Percentiles rank a stretch among this genome's conserved stretches.
Conservation (phyloP, 1,284 basidiomycete genomes). For the Tylopilus sp. region DNA sequence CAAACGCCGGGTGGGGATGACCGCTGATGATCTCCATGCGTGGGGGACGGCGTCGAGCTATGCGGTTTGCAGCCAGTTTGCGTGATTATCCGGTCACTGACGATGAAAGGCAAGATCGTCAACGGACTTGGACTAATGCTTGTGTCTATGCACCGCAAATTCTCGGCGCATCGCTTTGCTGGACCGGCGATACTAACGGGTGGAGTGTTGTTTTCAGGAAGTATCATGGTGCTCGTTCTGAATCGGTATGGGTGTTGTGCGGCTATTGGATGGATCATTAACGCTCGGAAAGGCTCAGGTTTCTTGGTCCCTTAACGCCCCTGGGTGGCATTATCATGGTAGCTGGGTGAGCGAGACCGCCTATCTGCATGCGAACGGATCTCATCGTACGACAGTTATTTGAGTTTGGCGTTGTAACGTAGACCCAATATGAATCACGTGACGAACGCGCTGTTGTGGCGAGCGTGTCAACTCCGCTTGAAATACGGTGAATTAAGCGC, state of each 20-base stretch:
- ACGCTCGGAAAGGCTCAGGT: constrained; percentile 46
- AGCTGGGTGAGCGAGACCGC: constrained; percentile 58
- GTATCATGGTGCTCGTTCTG: constrained; percentile 64
- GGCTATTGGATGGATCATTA: constrained; percentile 1
- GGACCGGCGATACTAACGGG: constrained; percentile 68
- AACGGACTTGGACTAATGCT: constrained; percentile 76
- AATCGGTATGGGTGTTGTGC: constrained; percentile 42
- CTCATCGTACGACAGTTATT: constrained; percentile 43
- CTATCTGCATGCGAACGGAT: background rate
- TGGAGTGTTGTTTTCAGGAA: constrained; percentile 66
- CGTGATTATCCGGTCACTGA: constrained; percentile 14
- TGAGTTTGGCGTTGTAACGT: constrained; percentile 50
- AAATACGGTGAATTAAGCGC: constrained; percentile 36
- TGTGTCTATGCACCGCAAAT: constrained; percentile 70
- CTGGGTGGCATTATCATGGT: constrained; percentile 75
- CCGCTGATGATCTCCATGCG: constrained; percentile 53
- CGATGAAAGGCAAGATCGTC: constrained; percentile 51
- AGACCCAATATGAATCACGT: constrained; percentile 25
- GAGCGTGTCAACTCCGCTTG: constrained; percentile 43
- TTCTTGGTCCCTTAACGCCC: constrained; percentile 75
- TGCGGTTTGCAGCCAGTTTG: constrained; percentile 45
- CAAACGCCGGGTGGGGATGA: constrained; percentile 47
- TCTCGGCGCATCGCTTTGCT: constrained; percentile 64
- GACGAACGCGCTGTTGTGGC: constrained; percentile 29
- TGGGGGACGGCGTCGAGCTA: constrained; percentile 67